Evolutionary conservation across 495 filamentous ascomycete species (phyloP).

Genomic region (Trichoderma virens): DNA sequence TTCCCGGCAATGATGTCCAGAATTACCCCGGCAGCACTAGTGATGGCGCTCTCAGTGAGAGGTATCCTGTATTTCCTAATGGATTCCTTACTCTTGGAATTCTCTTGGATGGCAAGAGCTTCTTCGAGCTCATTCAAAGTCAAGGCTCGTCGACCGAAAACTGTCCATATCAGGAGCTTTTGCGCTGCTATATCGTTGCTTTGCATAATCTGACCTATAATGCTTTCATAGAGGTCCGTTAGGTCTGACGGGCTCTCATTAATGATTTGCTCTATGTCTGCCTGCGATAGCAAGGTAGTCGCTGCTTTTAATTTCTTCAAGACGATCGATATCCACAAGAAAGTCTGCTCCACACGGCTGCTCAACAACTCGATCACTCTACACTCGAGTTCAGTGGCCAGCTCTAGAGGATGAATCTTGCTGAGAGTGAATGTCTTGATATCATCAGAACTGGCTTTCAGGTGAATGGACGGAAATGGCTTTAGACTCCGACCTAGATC

Average conservation of each 20-base stretch:
- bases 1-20: conserved; percentile 28
- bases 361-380: not conserved
- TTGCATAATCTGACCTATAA: not conserved
- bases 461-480: not conserved
- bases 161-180: conserved; percentile 4
- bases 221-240: not conserved
- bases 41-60: conserved; percentile 17
- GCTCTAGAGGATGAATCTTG: not conserved
- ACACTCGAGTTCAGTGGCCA: not conserved
- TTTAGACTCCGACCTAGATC: not conserved
- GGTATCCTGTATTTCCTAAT: not conserved
- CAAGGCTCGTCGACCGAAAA: not conserved
- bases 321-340: conserved; percentile 7
- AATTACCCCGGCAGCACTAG: conserved; percentile 31
- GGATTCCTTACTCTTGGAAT: not conserved
- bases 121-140: not conserved
- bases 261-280: not conserved
- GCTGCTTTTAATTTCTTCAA: not conserved
- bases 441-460: not conserved
- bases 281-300: not conserved
- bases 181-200: not conserved
- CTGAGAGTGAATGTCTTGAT: not conserved
- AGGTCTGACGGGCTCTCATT: not conserved
- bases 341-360: not conserved
- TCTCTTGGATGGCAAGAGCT: not conserved